Conservation (phyloP, 495 filamentous ascomycete genomes). For the Darksidea phi region DNA sequence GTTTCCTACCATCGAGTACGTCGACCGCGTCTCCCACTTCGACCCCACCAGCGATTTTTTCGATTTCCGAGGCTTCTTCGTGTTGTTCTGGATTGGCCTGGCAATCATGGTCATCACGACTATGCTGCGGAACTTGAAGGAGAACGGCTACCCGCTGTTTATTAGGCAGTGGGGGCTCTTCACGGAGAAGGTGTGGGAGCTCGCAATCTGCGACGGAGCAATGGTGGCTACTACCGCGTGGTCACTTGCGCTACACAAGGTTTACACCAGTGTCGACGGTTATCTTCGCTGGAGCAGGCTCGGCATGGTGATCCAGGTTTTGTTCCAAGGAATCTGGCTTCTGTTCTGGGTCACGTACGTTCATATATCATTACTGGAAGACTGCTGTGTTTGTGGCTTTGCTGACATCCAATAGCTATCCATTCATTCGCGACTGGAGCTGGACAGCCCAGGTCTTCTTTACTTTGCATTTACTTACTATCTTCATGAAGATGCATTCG, state of each 20-base stretch:
- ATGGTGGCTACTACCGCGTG: slow-evolving; percentile 78
- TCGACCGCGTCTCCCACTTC: slow-evolving; percentile 92
- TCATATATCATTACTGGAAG: not conserved
- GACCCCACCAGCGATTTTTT: slow-evolving; percentile 88
- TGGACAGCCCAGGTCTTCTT: slow-evolving; percentile 96
- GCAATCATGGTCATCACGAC: slow-evolving; percentile 96
- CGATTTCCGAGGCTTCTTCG: slow-evolving; percentile 96
- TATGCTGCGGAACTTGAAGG: slow-evolving; percentile 86
- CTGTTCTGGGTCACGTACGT: slow-evolving; percentile 74
- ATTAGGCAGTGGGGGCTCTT: slow-evolving; percentile 85
- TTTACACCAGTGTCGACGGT: slow-evolving; percentile 57
- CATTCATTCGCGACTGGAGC: slow-evolving; percentile 86
- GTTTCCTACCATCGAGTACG: slow-evolving; percentile 94
- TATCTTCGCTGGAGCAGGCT: slow-evolving; percentile 69
- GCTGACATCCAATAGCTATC: slow-evolving; percentile 57
- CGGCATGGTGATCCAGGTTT: slow-evolving; percentile 77
- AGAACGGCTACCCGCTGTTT: slow-evolving; percentile 81
- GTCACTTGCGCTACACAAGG: slow-evolving; percentile 69
- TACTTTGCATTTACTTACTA: slow-evolving; percentile 80
- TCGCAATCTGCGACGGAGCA: slow-evolving; percentile 75
- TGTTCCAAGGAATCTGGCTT: slow-evolving; percentile 79
- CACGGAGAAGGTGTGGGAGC: slow-evolving; percentile 80
- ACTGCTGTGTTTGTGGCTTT: not conserved
- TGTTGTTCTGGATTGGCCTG: slow-evolving; percentile 94
- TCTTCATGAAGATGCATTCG: slow-evolving; percentile 98